These are phyloP conservation scores for Bjerkandera adusta DNA, from an alignment of 1,284 basidiomycete genomes.

Conservation along the genomic window DNA sequence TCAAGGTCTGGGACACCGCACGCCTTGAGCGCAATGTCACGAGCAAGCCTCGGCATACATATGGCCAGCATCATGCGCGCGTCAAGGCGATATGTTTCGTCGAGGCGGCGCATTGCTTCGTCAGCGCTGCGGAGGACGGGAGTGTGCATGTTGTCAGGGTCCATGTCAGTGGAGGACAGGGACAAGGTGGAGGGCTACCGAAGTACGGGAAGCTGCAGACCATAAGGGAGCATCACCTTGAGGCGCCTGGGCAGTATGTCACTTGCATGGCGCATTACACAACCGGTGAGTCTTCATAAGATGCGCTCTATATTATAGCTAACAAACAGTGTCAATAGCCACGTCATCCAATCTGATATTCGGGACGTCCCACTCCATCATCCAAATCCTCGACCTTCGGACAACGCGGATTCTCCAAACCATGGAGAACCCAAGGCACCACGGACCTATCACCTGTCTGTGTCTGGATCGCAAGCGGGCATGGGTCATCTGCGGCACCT, in stretches of 20 bases:
- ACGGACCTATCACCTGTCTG: constrained; percentile 83
- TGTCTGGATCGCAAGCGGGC: constrained; percentile 80
- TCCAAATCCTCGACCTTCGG: constrained; percentile 82
- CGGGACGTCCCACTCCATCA: constrained; percentile 78
- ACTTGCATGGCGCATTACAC: constrained; percentile 77
- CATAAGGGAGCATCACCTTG: constrained; percentile 71
- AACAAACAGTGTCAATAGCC: constrained; percentile 38
- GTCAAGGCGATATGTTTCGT: constrained; percentile 82
- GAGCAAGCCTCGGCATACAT: constrained; percentile 75
- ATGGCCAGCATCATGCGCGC: constrained; percentile 75
- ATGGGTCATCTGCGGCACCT: constrained; percentile 89
- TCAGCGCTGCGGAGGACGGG: constrained; percentile 84
- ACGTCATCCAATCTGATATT: constrained; percentile 75
- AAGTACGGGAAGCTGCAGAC: constrained; percentile 81
- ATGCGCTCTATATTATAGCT: neutral
- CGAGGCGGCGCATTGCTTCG: constrained; percentile 85
- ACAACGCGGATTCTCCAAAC: constrained; percentile 78
- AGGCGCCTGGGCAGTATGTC: constrained; percentile 70
- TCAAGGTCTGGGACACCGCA: constrained; percentile 84
- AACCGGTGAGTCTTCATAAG: constrained; percentile 66
- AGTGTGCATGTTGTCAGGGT: constrained; percentile 83
- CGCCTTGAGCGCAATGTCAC: constrained; percentile 80
- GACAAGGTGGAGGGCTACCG: constrained; percentile 54
- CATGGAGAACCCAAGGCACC: constrained; percentile 83
- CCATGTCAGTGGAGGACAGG: constrained; percentile 46